Evolutionary conservation across 371 early-diverging fungal species (phyloP).

Genomic region (Mortierella sp.): DNA sequence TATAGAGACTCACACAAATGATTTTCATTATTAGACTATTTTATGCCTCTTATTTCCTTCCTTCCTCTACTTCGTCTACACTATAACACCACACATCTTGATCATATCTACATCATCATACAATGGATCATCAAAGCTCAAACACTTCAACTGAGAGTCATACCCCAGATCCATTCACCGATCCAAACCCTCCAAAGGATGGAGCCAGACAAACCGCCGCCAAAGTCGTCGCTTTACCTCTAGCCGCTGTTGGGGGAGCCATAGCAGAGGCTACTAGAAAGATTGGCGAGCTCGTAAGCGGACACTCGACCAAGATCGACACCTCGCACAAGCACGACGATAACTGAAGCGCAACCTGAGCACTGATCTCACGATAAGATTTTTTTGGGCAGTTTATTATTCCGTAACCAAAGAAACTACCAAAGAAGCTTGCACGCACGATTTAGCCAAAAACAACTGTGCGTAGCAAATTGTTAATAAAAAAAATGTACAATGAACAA

Average conservation of each 20-base stretch:
- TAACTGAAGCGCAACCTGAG: no score
- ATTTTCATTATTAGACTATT: background rate
- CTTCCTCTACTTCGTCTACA: background rate
- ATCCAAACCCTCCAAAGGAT: constrained; percentile 36
- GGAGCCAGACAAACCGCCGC: constrained; percentile 35
- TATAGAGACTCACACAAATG: no score
- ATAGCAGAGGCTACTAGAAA: constrained; percentile 37
- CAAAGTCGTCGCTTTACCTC: constrained; percentile 31
- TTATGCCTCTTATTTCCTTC: no score
- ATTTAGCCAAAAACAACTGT: no score
- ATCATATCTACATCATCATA: background rate
- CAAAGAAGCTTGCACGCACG: no score
- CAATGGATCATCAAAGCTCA: constrained; percentile 9
- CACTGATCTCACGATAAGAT: constrained; percentile 2
- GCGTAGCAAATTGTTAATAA: no score
- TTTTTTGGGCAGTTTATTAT: no score
- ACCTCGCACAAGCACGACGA: constrained; percentile 31
- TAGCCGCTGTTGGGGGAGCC: constrained; percentile 51
- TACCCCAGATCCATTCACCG: constrained; percentile 49
- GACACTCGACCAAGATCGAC: constrained; percentile 37
- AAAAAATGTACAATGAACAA: background rate
- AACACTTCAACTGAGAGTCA: constrained; percentile 24
- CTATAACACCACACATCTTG: background rate
- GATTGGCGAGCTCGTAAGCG: constrained; percentile 42
- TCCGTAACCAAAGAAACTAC: no score